Evolutionary conservation across 2,329 filamentous ascomycete species (phyloP), one percentile per base, ranked within the genome.

Genomic region (Claviceps lovelessii): DNA sequence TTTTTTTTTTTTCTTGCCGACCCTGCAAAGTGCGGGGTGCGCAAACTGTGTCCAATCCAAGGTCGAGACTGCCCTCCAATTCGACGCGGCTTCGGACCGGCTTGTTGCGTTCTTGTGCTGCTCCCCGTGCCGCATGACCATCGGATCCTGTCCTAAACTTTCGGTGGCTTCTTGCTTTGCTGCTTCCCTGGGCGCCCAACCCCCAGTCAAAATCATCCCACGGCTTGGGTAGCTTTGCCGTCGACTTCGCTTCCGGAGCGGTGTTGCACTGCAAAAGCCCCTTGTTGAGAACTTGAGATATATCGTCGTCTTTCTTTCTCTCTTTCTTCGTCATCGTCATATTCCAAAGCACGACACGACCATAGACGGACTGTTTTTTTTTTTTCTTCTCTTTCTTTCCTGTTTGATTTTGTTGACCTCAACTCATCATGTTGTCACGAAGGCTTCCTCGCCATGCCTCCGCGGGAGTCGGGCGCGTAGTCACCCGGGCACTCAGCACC

Each of bases 401-500:
- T 33, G 15, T 17, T 62, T 57, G 5, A 7, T 35, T 10, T 10
- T 35, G 23, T 23, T 23, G 23, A 23, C 23, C 23, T 23, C 23
- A 23, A 23, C 23, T 10, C 54, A 35, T 4, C 35, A 55, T 55
- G 54, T 45, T 52, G 45, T 55, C 54, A 31, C 54, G 44, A 52
- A 37, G 49, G 37, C 49, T 55, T 65, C 58, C 63, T 68, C 64
- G 65, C 58, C 58, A 79, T 79, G 77, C 63, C 55, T 70, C 72
- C 53, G 65, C 66, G 55, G 65, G 65, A 61, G 71, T 72, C 60
- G 72, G 73, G 58, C 76, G 75, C 65, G 72, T 73, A 61, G 66
- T 68, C 55, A 65, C 76, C 58, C 77, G 83, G 62, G 72, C 80
- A 61, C 78, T 87, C 65, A 75, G 76, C 66, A 77, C 78, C 55